phyloP scores from a whole-genome alignment of 176 grass and related monocot genomes.

The Triticum timopheevii region DNA sequence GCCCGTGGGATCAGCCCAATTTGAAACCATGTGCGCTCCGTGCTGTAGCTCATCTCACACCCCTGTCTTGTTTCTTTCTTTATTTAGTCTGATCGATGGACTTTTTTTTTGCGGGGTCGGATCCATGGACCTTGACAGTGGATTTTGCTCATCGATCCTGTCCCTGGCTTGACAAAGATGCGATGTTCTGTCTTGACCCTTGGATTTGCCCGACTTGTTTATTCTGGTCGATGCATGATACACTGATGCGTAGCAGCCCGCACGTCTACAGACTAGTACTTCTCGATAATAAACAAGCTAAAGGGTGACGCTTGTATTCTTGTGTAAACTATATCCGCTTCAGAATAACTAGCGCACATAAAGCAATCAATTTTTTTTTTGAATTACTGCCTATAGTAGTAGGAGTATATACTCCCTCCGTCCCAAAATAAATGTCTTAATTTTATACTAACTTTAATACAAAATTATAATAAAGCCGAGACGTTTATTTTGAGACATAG shows the following conservation, averaged over 20 bases:
- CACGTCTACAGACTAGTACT: no score
- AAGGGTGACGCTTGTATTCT: neutral
- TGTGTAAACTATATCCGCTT: neutral
- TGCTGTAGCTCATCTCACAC: no score
- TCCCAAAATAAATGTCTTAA: no score
- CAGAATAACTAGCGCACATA: neutral
- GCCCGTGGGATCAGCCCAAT: no score
- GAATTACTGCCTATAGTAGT: no score
- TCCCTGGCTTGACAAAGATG: conserved; percentile 32
- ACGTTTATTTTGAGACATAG: no score
- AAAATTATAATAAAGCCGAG: no score
- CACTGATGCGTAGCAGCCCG: neutral
- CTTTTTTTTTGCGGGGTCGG: neutral
- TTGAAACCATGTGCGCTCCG: no score
- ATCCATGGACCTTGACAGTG: conserved; percentile 19
- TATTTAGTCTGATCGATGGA: conserved; percentile 29
- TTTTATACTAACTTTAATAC: no score
- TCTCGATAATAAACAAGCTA: neutral
- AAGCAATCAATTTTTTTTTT: neutral
- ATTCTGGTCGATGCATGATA: conserved; percentile 10
- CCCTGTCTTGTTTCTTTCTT: no score
- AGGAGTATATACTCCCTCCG: no score
- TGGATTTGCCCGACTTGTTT: neutral
- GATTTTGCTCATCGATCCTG: conserved; percentile 7
- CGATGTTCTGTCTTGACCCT: neutral